Evolutionary conservation across 495 filamentous ascomycete species (phyloP), one percentile per base, ranked within the genome.

Genomic region (Zalerion maritima): DNA sequence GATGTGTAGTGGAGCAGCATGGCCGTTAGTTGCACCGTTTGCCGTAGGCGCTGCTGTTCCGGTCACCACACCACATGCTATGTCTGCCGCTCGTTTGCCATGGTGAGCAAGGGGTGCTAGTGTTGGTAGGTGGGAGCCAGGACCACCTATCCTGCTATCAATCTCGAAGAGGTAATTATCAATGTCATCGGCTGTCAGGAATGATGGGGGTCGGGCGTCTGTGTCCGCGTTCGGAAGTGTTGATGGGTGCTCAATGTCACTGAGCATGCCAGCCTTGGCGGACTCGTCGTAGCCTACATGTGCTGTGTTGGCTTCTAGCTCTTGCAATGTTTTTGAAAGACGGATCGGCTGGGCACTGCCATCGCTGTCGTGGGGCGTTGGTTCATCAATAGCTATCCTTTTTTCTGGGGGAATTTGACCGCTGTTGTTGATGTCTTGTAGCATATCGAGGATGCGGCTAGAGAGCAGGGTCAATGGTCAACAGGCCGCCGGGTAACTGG

Each of bases 371-470:
- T 32, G 38, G 3, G 36, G 45, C 6, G 34, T 29, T n/a, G 47
- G 48, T 3, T 26, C 31, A 10, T 43, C 33, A 3, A 62, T 35
- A 31, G 60, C 60, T 51, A 81, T 82, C 41, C 82, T 79, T 38
- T 78, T 62, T 28, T 75, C 61, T 14, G 78, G 66, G 4, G 81
- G 71, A 16, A 94, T 68, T 45, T 81, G 79, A 3, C 69, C 50
- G 21, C 69, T 77, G 13, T 79, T 72, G 51, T 94, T 94, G 41
- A 92, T 69, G 38, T 93, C 86, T 26, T 89, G 63, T 15, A 89
- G 69, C 17, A 94, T 57, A 41, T 94, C 89, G 14, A 94, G 68
- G 9, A 91, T 55, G 38, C 78, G 76, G 34, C 78, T 82, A 35
- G 18, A 22, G 21, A 20, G 16, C 4, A 14, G 24, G 32, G 12